Conservation (phyloP, 495 filamentous ascomycete genomes). For the Chaetomium fimeti region DNA sequence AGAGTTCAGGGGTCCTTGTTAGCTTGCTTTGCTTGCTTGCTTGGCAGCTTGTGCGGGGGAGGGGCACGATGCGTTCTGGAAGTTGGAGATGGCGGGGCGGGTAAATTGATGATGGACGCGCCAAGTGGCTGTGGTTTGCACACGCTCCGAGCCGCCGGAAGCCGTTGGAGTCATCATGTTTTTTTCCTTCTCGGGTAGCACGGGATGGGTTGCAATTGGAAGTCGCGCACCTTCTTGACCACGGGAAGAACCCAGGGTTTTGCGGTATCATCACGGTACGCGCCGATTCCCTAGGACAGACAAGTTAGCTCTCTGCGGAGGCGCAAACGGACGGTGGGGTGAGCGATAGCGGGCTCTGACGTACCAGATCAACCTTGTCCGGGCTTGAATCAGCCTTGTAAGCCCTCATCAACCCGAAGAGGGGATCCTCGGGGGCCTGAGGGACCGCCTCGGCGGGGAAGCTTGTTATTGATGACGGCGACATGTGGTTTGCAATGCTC, state of each 20-base stretch:
- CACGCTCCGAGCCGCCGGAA: not conserved
- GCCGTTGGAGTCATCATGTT: not conserved
- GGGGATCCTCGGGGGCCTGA: conserved; percentile 88
- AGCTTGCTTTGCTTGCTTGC: conserved; percentile 19
- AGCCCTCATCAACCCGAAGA: conserved; percentile 90
- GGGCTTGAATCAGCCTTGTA: conserved; percentile 79
- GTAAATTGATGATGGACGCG: conserved; percentile 17
- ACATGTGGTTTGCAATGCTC: conserved; percentile 45
- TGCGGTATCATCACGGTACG: conserved; percentile 90
- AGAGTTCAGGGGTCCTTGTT: conserved; percentile 9
- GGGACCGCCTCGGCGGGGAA: conserved; percentile 80
- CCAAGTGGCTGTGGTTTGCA: not conserved
- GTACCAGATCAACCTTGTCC: conserved; percentile 83
- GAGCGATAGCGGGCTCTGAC: conserved; percentile 13
- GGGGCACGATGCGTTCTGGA: conserved; percentile 2
- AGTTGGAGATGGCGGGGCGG: conserved; percentile 22
- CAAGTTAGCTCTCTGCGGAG: conserved; percentile 11
- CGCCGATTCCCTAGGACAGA: conserved; percentile 70
- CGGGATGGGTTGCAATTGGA: not conserved
- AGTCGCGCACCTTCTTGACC: conserved; percentile 76
- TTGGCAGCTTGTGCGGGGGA: conserved; percentile 14
- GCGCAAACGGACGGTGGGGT: not conserved
- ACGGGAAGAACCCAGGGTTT: conserved; percentile 99
- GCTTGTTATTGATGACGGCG: conserved; percentile 52
- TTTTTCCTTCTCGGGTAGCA: not conserved